Evolutionary conservation across 352 stramenopile species (phyloP).

Genomic region (Saprolegnia diclina): DNA sequence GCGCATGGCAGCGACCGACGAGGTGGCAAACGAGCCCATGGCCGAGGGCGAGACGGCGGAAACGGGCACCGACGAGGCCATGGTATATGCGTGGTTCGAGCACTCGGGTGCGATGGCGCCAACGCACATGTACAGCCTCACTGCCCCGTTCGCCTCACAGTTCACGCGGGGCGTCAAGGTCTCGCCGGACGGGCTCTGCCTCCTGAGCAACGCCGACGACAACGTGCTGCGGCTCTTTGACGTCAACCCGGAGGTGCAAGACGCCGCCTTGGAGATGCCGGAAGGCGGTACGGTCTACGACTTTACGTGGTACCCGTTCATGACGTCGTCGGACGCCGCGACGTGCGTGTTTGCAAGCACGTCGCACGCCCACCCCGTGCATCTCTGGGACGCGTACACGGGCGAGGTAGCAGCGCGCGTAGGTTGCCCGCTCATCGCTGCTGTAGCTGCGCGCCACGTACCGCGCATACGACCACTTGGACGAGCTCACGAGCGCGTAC

Average conservation of each 20-base stretch:
- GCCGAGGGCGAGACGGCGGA: too few species aligned
- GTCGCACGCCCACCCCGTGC: constrained; percentile 80
- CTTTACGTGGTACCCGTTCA: constrained; percentile 84
- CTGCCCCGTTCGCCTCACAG: constrained; percentile 37
- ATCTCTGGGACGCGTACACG: constrained; percentile 90
- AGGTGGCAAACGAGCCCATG: too few species aligned
- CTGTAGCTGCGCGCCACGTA: constrained; percentile 67
- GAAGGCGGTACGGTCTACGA: constrained; percentile 84
- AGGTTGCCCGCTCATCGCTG: background rate
- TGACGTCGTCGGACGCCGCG: constrained; percentile 64
- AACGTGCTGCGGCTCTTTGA: constrained; percentile 76
- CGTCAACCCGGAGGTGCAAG: constrained; percentile 27
- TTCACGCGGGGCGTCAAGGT: constrained; percentile 70
- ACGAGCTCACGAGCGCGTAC: constrained; percentile 74
- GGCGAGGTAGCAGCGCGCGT: constrained; percentile 34
- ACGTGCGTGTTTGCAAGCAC: constrained; percentile 84
- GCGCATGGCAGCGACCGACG: too few species aligned
- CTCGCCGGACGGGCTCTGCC: constrained; percentile 76
- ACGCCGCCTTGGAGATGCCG: constrained; percentile 32
- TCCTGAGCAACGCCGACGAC: constrained; percentile 85
- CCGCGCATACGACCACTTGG: constrained; percentile 75
- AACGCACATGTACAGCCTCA: constrained; percentile 29
- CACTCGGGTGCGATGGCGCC: background rate
- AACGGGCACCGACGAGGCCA: background rate
- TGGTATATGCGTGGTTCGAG: constrained; percentile 14